Conservation (phyloP, 2,329 filamentous ascomycete species). For the Graphiopsis chlorocephala region DNA sequence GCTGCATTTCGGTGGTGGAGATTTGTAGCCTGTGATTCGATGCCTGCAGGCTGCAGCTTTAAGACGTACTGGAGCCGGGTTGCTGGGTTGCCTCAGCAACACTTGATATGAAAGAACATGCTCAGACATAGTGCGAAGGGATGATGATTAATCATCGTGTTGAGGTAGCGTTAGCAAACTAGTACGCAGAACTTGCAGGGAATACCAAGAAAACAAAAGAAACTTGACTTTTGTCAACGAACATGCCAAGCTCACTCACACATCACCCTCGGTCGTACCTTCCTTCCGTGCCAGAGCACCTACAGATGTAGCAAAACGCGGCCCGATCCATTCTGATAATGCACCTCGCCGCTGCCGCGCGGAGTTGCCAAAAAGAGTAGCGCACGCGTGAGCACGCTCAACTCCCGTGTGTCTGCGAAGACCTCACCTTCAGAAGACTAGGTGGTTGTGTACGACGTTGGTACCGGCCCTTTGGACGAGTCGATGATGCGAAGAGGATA, state of each 20-base stretch:
- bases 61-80: too few relatives aligned
- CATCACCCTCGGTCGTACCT: neutral
- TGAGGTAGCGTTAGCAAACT: neutral
- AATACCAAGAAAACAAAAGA: neutral
- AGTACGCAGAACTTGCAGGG: neutral
- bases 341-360: neutral
- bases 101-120: neutral
- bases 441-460: neutral
- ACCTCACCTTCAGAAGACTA: neutral
- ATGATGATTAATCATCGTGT: too few relatives aligned
- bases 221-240: neutral
- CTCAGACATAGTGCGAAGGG: neutral
- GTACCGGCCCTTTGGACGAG: neutral
- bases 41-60: too few relatives aligned
- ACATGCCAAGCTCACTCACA: neutral
- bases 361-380: neutral
- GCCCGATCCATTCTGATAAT: neutral
- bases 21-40: neutral
- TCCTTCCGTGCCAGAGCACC: neutral
- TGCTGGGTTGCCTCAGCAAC: neutral
- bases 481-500: too few relatives aligned
- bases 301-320: neutral
- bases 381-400: neutral
- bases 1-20: constrained; percentile 1
- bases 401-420: neutral